Evolutionary conservation across 192 early-diverging fungal genomes (phyloP).

Genomic region (Coemansia sp.): DNA sequence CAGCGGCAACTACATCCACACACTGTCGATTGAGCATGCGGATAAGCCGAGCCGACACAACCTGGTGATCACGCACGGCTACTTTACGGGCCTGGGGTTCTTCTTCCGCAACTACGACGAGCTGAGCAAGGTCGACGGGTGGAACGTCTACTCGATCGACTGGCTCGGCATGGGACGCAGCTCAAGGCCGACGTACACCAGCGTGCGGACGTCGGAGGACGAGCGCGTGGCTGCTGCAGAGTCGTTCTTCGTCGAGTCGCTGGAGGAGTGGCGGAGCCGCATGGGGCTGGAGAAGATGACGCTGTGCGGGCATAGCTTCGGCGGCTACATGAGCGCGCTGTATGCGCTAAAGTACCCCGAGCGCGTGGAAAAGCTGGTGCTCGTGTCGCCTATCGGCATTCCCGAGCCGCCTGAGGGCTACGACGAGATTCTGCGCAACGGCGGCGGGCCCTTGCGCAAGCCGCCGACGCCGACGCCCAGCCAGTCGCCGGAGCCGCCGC

Average conservation of each 20-base stretch:
- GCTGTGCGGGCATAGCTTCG: slow-evolving; percentile 79
- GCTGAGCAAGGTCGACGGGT: slow-evolving; percentile 38
- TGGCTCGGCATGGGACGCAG: slow-evolving; percentile 96
- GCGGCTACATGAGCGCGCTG: slow-evolving; percentile 80
- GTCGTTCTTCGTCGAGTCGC: slow-evolving; percentile 82
- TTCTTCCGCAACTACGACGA: slow-evolving; percentile 51
- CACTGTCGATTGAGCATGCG: slow-evolving; percentile 24
- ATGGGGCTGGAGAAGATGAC: slow-evolving; percentile 82
- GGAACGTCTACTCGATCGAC: slow-evolving; percentile 60
- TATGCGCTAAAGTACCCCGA: slow-evolving; percentile 89
- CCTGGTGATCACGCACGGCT: slow-evolving; percentile 53
- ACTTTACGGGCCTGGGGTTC: slow-evolving; percentile 51
- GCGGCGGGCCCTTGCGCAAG: slow-evolving; percentile 22
- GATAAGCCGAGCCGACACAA: slow-evolving; percentile 14
- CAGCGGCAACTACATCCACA: slow-evolving; percentile 48
- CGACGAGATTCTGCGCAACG: slow-evolving; percentile 48
- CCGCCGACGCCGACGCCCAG: slow-evolving; percentile 28
- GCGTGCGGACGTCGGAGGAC: slow-evolving; percentile 48
- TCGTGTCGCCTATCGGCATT: slow-evolving; percentile 84
- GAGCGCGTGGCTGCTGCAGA: slow-evolving; percentile 61
- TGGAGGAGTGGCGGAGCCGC: slow-evolving; percentile 83
- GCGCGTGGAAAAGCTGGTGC: slow-evolving; percentile 80
- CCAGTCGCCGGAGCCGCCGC: background rate
- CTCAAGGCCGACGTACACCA: slow-evolving; percentile 68
- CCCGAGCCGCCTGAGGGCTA: slow-evolving; percentile 52